Conservation (phyloP, 2,329 filamentous ascomycete genomes). For the Cytospora piceicola region DNA sequence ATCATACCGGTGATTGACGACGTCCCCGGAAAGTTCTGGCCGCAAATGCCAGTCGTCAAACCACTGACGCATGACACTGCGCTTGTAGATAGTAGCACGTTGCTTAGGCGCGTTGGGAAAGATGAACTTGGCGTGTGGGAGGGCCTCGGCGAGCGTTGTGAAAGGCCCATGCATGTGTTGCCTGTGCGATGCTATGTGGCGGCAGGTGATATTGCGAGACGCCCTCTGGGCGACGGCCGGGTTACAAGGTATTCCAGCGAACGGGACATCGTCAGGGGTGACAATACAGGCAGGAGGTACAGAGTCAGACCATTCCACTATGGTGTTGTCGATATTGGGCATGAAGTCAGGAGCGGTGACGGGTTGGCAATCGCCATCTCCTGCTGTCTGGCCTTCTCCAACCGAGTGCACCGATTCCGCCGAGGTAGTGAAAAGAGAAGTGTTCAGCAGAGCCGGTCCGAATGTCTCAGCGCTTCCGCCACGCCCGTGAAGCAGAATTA, state of each 20-base stretch:
- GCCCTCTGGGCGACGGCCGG: neutral
- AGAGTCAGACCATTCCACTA: no score
- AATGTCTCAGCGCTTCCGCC: constrained; percentile 49
- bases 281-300: neutral
- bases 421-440: constrained; percentile 26
- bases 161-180: no score
- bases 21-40: constrained; percentile 23
- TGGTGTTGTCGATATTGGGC: neutral
- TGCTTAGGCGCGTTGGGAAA: constrained; percentile 53
- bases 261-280: neutral
- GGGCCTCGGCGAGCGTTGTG: constrained; percentile 38
- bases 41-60: constrained; percentile 48
- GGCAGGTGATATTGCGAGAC: neutral
- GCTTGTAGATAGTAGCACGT: constrained; percentile 45
- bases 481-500: constrained; percentile 55
- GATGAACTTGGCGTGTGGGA: constrained; percentile 52
- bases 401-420: no score
- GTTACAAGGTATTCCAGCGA: neutral
- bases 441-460: constrained; percentile 43
- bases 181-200: neutral
- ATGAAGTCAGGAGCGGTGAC: neutral
- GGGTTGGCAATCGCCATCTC: neutral
- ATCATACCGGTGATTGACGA: constrained; percentile 23
- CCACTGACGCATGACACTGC: constrained; percentile 48
- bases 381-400: neutral